These are phyloP conservation scores for Aeschynomene evenia DNA, from an alignment of 306 rosid species.

Conservation along the genomic window DNA sequence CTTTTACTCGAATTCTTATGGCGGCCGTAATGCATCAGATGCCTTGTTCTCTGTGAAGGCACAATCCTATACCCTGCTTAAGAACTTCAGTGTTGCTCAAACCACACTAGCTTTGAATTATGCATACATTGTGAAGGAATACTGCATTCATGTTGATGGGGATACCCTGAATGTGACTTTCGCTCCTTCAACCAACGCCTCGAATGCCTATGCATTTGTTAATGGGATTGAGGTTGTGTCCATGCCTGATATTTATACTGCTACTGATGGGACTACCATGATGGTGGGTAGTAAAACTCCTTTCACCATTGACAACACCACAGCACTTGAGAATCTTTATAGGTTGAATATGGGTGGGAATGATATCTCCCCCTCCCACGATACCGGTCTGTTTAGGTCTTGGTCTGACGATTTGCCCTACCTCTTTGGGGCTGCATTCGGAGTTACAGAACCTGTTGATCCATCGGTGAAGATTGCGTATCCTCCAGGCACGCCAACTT, in stretches of 20 bases:
- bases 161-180: slow-evolving; percentile 64
- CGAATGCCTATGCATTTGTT: slow-evolving; percentile 75
- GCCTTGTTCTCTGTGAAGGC: slow-evolving; percentile 57
- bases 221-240: slow-evolving; percentile 94
- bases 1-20: slow-evolving; percentile 77
- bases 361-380: slow-evolving; percentile 67
- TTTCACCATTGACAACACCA: slow-evolving; percentile 49
- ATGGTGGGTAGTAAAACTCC: slow-evolving; percentile 45
- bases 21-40: slow-evolving; percentile 46
- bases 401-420: slow-evolving; percentile 68
- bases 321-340: slow-evolving; percentile 71
- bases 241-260: slow-evolving; percentile 72
- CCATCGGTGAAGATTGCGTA: slow-evolving; percentile 44
- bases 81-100: slow-evolving; percentile 71
- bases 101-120: slow-evolving; percentile 63
- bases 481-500: slow-evolving; percentile 43
- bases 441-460: slow-evolving; percentile 60
- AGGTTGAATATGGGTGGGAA: slow-evolving; percentile 88
- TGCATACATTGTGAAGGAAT: slow-evolving; percentile 62
- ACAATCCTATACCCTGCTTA: slow-evolving; percentile 59
- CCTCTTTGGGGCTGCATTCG: slow-evolving; percentile 63
- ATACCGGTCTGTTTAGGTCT: slow-evolving; percentile 82
- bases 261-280: slow-evolving; percentile 36
- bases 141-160: slow-evolving; percentile 55
- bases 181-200: slow-evolving; percentile 51